A percentile compares a stretch with the other conserved stretches of the same genome.
phyloP scores from a whole-genome alignment of 2,329 filamentous ascomycete species.

The Hypoxylon sp. region DNA sequence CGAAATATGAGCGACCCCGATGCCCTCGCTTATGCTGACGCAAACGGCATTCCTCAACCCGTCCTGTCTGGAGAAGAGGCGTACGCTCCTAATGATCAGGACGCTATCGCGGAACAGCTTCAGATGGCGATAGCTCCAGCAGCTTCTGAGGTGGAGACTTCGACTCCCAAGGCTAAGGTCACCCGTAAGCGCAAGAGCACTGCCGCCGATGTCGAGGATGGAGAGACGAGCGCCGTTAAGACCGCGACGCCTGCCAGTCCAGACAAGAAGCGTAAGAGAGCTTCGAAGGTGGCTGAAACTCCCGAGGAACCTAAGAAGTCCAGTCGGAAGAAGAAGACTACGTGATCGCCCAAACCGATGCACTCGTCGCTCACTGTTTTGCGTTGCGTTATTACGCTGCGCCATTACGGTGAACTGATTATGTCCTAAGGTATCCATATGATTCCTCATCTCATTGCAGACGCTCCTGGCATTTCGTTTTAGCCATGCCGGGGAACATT shows the following conservation, averaged over 20 bases:
- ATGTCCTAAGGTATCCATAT: background rate
- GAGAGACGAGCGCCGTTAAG: slow-evolving; percentile 58
- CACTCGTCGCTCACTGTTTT: background rate
- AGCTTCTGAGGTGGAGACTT: slow-evolving; percentile 59
- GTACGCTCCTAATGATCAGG: slow-evolving; percentile 64
- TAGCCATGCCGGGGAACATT: background rate
- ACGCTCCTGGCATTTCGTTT: background rate
- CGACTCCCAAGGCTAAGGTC: slow-evolving; percentile 71
- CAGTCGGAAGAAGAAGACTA: slow-evolving; percentile 69
- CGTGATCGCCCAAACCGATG: slow-evolving; percentile 52
- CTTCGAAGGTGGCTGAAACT: slow-evolving; percentile 69
- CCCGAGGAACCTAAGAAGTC: slow-evolving; percentile 74
- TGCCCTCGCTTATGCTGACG: slow-evolving; percentile 72
- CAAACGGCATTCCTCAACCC: slow-evolving; percentile 69
- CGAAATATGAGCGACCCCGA: slow-evolving; percentile 74
- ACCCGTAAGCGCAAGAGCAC: slow-evolving; percentile 72
- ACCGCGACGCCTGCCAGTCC: slow-evolving; percentile 66
- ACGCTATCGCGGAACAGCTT: slow-evolving; percentile 73
- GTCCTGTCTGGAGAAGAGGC: slow-evolving; percentile 63
- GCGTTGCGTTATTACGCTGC: background rate
- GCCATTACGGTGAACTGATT: background rate
- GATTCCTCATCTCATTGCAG: background rate
- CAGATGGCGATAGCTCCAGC: slow-evolving; percentile 60
- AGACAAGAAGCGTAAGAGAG: slow-evolving; percentile 75
- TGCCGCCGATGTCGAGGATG: slow-evolving; percentile 62